phyloP scores from a whole-genome alignment of 306 rosid genomes.

The Cicer judaicum region DNA sequence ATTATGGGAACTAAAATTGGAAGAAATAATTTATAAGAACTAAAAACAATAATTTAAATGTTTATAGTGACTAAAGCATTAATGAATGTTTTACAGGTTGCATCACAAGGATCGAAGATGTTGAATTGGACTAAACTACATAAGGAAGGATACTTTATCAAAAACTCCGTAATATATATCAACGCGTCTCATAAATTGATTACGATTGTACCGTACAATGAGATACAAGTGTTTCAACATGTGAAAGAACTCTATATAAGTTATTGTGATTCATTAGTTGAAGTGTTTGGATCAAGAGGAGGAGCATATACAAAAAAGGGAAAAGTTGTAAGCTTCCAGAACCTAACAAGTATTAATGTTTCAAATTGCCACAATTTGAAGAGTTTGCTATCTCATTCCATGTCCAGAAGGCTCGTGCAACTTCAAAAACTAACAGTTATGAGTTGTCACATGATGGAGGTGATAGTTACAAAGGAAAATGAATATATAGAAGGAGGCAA shows the following conservation, averaged over 20 bases:
- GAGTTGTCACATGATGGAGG: neutral
- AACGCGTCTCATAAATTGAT: neutral
- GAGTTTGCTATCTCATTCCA: slow-evolving; percentile 20
- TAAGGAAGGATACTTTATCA: neutral
- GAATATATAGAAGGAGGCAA: neutral
- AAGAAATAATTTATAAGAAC: no score
- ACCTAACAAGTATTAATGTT: neutral
- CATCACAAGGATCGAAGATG: neutral
- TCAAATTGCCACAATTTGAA: neutral
- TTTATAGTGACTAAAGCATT: neutral
- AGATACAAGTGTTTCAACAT: slow-evolving; percentile 3
- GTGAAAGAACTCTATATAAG: neutral
- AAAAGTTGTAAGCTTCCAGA: neutral
- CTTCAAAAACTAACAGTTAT: rapidly evolving
- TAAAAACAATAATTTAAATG: no score
- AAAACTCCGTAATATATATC: neutral
- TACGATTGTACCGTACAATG: neutral
- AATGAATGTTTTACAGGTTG: neutral
- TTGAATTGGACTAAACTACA: neutral
- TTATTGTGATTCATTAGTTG: neutral
- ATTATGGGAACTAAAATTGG: no score
- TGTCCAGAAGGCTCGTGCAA: slow-evolving; percentile 25
- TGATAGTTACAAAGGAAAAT: slow-evolving; percentile 26
- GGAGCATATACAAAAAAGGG: no score
- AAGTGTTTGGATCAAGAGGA: neutral